phyloP scores from a whole-genome alignment of 768 basidiomycete genomes.

The Leccinum subtestaceum region DNA sequence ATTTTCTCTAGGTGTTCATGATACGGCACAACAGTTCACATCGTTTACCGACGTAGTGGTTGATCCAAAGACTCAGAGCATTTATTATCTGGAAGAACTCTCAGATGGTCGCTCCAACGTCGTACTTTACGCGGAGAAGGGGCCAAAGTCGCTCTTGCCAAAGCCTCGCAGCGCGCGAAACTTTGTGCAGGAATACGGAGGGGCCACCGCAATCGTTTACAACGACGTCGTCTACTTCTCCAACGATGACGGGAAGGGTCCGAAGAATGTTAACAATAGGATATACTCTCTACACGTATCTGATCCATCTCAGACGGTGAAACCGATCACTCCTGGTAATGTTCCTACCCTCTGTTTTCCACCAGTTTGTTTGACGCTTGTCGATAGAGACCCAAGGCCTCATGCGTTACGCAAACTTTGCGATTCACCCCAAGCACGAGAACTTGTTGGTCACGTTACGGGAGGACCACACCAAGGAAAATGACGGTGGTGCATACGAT shows the following conservation, averaged over 20 bases:
- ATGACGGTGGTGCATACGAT: too few relatives aligned
- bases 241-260: constrained; percentile 33
- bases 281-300: constrained; percentile 42
- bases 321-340: constrained; percentile 56
- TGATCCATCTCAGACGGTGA: constrained; percentile 21
- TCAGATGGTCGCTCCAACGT: constrained; percentile 48
- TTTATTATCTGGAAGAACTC: constrained; percentile 59
- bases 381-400: constrained; percentile 11
- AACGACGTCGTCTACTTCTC: constrained; percentile 55
- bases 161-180: constrained; percentile 51
- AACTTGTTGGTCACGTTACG: constrained; percentile 54
- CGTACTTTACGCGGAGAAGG: constrained; percentile 45
- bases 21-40: constrained; percentile 20
- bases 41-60: constrained; percentile 46
- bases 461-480: constrained; percentile 59
- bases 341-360: background rate
- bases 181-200: constrained; percentile 69
- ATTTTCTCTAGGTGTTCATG: background rate
- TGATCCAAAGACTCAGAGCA: constrained; percentile 41
- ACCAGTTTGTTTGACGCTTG: background rate
- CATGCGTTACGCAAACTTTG: constrained; percentile 49
- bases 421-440: constrained; percentile 48
- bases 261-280: constrained; percentile 33
- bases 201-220: constrained; percentile 52
- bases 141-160: constrained; percentile 45